A percentile compares a stretch with the other conserved stretches of the same genome.
Conservation (phyloP, 352 stramenopile species). For the Phytopythium helicoides region DNA sequence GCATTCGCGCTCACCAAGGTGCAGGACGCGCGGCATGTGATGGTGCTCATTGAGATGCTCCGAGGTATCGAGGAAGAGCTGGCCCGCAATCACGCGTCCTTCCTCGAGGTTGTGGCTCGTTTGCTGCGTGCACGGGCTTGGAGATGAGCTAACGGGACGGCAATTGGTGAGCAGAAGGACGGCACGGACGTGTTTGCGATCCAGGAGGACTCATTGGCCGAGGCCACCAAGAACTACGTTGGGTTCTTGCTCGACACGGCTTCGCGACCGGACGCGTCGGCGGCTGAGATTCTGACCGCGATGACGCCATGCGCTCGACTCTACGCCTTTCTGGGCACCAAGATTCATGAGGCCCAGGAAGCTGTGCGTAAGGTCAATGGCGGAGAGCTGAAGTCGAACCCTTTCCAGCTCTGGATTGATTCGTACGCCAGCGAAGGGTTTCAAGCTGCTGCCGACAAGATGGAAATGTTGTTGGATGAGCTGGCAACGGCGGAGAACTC, state of each 20-base stretch:
- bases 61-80: constrained; percentile 44
- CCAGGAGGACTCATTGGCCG: constrained; percentile 16
- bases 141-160: too few species aligned
- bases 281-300: constrained; percentile 37
- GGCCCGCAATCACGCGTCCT: constrained; percentile 32
- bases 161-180: too few species aligned
- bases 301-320: constrained; percentile 56
- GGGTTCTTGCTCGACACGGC: constrained; percentile 47
- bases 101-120: constrained; percentile 29
- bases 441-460: constrained; percentile 18
- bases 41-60: constrained; percentile 42
- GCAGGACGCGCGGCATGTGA: constrained; percentile 21
- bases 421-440: constrained; percentile 42
- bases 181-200: constrained; percentile 38
- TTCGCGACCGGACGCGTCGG: constrained; percentile 22
- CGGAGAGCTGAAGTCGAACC: constrained; percentile 4
- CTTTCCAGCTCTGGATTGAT: constrained; percentile 50
- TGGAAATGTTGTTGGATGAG: constrained; percentile 37
- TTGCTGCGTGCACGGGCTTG: neutral
- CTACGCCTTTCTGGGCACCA: constrained; percentile 44
- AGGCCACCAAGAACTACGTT: constrained; percentile 42
- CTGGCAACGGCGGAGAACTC: constrained; percentile 19
- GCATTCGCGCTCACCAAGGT: constrained; percentile 45
- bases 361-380: neutral
- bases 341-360: constrained; percentile 19